These are phyloP conservation scores for Metrosideros polymorpha DNA, from an alignment of 441 rosid genomes.

Conservation along the genomic window DNA sequence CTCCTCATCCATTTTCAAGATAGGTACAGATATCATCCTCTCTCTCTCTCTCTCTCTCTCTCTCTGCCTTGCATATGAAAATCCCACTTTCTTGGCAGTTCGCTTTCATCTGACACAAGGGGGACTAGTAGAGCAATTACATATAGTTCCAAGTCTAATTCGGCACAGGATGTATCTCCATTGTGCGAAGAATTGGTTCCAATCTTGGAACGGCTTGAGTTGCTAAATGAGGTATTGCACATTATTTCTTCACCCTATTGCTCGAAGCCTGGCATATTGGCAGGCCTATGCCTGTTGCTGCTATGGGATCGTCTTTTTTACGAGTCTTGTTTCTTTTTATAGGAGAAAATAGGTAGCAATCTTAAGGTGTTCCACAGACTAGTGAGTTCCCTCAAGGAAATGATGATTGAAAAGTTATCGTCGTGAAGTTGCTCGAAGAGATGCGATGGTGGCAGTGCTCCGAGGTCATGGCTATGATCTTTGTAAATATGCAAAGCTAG, in stretches of 20 bases:
- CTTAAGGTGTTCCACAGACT: slow-evolving; percentile 74
- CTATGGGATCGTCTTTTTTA: background rate
- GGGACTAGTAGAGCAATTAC: slow-evolving; percentile 20
- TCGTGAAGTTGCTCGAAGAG: background rate
- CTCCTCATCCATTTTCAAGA: slow-evolving; percentile 76
- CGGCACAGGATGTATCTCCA: slow-evolving; percentile 29
- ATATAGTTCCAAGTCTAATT: slow-evolving; percentile 33
- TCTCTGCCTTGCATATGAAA: background rate
- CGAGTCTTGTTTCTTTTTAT: slow-evolving; percentile 1
- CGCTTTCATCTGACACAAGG: slow-evolving; percentile 19
- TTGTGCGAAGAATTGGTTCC: slow-evolving; percentile 59
- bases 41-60: background rate
- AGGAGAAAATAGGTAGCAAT: slow-evolving; percentile 76
- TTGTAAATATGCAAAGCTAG: background rate
- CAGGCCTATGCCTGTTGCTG: background rate
- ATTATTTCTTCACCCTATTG: background rate
- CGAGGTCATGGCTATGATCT: background rate
- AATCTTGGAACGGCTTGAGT: slow-evolving; percentile 68
- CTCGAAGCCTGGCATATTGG: background rate
- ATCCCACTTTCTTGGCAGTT: slow-evolving; percentile 25
- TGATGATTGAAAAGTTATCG: slow-evolving; percentile 40
- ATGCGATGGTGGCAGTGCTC: background rate
- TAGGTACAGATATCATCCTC: slow-evolving; percentile 23
- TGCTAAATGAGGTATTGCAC: slow-evolving; percentile 62
- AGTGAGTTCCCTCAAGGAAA: slow-evolving; percentile 68